A percentile compares a stretch with the other conserved stretches of the same genome.
These are phyloP conservation scores for Penicillium sp. DNA, from an alignment of 2,329 filamentous ascomycete species.

Conservation along the genomic window DNA sequence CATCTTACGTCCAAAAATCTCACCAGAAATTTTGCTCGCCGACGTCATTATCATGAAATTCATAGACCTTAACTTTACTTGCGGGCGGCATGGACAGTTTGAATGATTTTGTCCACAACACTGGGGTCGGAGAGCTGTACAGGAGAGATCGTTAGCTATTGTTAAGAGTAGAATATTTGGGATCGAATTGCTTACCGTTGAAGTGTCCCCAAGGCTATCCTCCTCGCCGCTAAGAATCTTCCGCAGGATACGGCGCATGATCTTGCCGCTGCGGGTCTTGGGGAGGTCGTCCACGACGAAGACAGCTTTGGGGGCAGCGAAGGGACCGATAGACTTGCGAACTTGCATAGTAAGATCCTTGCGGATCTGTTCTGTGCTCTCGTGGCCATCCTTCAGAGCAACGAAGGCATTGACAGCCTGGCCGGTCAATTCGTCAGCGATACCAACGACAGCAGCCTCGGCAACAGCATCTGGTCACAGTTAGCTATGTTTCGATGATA, in stretches of 20 bases:
- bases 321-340: slow-evolving; percentile 94
- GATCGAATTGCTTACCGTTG: slow-evolving; percentile 65
- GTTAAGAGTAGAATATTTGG: neutral
- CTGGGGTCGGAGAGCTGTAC: slow-evolving; percentile 78
- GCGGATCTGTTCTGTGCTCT: slow-evolving; percentile 73
- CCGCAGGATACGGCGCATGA: slow-evolving; percentile 93
- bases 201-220: slow-evolving; percentile 90
- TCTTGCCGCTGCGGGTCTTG: slow-evolving; percentile 97
- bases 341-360: slow-evolving; percentile 95
- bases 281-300: slow-evolving; percentile 90
- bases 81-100: slow-evolving; percentile 62
- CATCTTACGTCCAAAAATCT: neutral
- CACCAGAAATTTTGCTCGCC: slow-evolving; percentile 16
- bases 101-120: slow-evolving; percentile 87
- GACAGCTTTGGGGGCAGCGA: slow-evolving; percentile 92
- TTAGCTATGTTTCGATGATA: slow-evolving; percentile 17
- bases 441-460: slow-evolving; percentile 92
- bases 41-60: slow-evolving; percentile 25
- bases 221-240: slow-evolving; percentile 98
- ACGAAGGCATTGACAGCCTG: slow-evolving; percentile 98
- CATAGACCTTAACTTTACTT: slow-evolving; percentile 31
- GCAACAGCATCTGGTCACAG: slow-evolving; percentile 57
- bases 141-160: slow-evolving; percentile 8
- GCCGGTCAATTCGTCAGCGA: slow-evolving; percentile 88
- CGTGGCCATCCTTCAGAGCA: slow-evolving; percentile 79